Evolutionary conservation across 108 stramenopile genomes (phyloP).

Genomic region (Nitzschia sp.): DNA sequence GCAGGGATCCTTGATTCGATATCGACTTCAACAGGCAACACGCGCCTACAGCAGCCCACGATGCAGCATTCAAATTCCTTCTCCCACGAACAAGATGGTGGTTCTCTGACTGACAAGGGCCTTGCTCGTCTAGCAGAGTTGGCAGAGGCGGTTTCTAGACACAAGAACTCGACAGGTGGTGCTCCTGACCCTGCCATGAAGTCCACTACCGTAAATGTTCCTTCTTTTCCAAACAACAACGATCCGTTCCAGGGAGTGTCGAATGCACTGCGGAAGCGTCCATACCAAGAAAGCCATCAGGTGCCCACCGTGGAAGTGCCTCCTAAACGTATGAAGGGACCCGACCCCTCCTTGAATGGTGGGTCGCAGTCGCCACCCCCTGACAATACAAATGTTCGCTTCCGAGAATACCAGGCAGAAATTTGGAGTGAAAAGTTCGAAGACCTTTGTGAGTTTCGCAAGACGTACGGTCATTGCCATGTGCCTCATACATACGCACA

Average conservation of each 20-base stretch:
- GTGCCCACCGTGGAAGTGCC: neutral
- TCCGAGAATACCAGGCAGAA: conserved; percentile 36
- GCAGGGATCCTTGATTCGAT: too few species aligned
- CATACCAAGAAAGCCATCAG: neutral
- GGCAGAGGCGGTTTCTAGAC: conserved; percentile 12
- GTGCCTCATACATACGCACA: conserved; percentile 35
- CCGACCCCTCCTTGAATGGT: neutral
- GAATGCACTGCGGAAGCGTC: conserved; percentile 6
- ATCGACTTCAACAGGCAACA: too few species aligned
- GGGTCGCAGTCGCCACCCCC: neutral
- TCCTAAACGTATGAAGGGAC: conserved; percentile 1
- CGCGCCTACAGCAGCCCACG: too few species aligned
- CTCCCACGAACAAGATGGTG: too few species aligned
- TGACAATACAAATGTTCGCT: conserved; percentile 14
- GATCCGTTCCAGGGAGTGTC: neutral
- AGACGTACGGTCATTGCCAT: conserved; percentile 40
- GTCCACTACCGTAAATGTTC: neutral
- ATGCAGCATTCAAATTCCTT: neutral
- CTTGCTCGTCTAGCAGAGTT: conserved; percentile 11
- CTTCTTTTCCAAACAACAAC: neutral
- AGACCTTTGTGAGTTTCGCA: conserved; percentile 33
- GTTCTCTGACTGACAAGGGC: neutral
- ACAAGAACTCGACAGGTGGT: neutral
- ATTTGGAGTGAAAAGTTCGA: conserved; percentile 45
- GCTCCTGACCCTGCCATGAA: neutral